Evolutionary conservation across 2,329 filamentous ascomycete species (phyloP), one percentile per base, ranked within the genome.

Genomic region (Colletotrichum gigasporum): DNA sequence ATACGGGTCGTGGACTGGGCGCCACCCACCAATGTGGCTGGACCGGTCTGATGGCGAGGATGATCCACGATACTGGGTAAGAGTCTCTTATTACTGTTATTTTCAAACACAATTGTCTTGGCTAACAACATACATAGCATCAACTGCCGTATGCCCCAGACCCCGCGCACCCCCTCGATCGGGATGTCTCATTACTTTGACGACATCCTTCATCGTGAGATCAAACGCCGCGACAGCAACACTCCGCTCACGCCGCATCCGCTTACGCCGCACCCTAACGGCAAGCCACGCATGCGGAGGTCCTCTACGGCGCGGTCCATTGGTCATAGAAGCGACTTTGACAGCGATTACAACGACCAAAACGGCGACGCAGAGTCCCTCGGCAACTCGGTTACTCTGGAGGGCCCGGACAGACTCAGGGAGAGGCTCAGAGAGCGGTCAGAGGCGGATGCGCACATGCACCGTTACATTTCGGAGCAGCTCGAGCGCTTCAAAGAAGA

Each of bases 1-100:
- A 98, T 75, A 90, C 85, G 52, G 95, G 95, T 12, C 91, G 94
- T 69, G 95, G 96, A 14, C 85, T 98, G 1, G 95, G 95, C 61
- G 93, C 95, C 35, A 95, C 90, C 48, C 96, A 98, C 78, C 96
- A 98, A 78, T 97, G 93, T 74, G 95, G 95, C 51, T 98, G 96
- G 95, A 97, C 95, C 35, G 95, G 95, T 22, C 79, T 98, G 69
- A 94, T 98, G 75, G 95, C 95, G 24, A 94, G 96, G 79, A 92
- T 98, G 88, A 98, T 98, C 65, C 95, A 98, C 71, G 96, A 98
- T 74, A 97, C 95, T 70, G 95, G 94, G 92, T 96, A 89, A 82
- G 90, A 80, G 26, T 68, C 5, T 48, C 28, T 26, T 20, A 14
- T 26, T 37, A 5, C 35, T 8, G 7, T 9, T 4, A 44, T 39